A percentile compares a stretch with the other conserved stretches of the same genome.
phyloP scores from a whole-genome alignment of 1,139 yeast species.

The Ogataea hybrid region DNA sequence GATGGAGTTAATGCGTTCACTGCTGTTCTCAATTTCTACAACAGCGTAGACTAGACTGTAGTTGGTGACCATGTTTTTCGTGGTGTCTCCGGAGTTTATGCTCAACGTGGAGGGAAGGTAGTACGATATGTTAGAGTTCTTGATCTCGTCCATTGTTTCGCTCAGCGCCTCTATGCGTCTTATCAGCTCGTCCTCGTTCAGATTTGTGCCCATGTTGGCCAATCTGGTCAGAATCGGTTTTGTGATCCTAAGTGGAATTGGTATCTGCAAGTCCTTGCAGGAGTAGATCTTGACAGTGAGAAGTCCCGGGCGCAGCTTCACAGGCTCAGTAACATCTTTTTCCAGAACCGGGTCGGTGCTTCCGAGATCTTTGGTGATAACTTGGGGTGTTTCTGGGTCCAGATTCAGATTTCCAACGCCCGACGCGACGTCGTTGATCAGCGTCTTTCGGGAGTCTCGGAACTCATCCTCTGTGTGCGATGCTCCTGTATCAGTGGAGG shows the following conservation, averaged over 20 bases:
- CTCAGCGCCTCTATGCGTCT: constrained; percentile 40
- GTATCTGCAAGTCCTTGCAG: constrained; percentile 59
- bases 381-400: constrained; percentile 16
- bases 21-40: constrained; percentile 67
- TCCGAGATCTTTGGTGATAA: constrained; percentile 28
- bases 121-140: constrained; percentile 35
- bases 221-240: constrained; percentile 51
- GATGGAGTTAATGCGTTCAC: constrained; percentile 38
- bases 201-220: constrained; percentile 37
- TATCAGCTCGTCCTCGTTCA: constrained; percentile 41
- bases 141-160: constrained; percentile 29
- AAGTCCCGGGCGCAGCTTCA: constrained; percentile 54
- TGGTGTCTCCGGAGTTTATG: constrained; percentile 36
- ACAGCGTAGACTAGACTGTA: constrained; percentile 50
- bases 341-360: constrained; percentile 32
- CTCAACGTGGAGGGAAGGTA: constrained; percentile 67
- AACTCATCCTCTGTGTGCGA: constrained; percentile 15
- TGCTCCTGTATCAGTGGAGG: constrained; percentile 11
- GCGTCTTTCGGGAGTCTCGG: constrained; percentile 25
- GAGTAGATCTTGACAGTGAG: constrained; percentile 68
- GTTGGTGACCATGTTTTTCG: constrained; percentile 50
- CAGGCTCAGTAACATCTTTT: constrained; percentile 8
- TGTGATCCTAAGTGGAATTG: constrained; percentile 46
- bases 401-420: constrained; percentile 15
- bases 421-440: constrained; percentile 19